These are phyloP conservation scores for Asterella californica DNA, from an alignment of 225 moss, liverwort and hornwort genomes.

Conservation along the genomic window DNA sequence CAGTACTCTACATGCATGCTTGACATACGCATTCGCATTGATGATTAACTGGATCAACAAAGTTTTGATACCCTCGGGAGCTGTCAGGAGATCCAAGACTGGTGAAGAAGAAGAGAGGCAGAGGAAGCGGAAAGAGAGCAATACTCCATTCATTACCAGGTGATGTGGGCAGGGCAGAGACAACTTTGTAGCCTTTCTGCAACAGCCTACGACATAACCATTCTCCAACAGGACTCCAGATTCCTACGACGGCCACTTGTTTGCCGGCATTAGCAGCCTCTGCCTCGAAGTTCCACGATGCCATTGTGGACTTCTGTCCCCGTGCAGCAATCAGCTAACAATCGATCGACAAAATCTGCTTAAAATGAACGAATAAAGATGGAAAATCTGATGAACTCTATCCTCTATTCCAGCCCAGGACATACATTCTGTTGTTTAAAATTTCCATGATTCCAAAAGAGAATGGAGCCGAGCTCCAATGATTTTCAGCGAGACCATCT, in stretches of 20 bases:
- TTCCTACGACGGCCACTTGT: conserved; percentile 57
- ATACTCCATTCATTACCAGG: conserved; percentile 44
- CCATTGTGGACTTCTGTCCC: conserved; percentile 15
- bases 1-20: too few species aligned
- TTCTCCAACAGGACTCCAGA: conserved; percentile 59
- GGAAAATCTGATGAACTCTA: background rate
- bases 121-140: too few species aligned
- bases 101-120: background rate
- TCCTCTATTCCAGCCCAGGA: background rate
- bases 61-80: too few species aligned
- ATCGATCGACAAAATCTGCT: background rate
- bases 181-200: conserved; percentile 81
- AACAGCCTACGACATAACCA: conserved; percentile 69
- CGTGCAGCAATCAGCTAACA: background rate
- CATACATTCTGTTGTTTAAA: background rate
- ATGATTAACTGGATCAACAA: too few species aligned
- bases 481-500: background rate
- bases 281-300: conserved; percentile 32
- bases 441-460: background rate
- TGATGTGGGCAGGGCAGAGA: conserved; percentile 57
- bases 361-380: background rate
- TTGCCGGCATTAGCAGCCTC: conserved; percentile 25
- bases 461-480: background rate
- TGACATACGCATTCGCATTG: too few species aligned
- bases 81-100: background rate